Conservation (phyloP, 495 filamentous ascomycete species). For the Geopyxis carbonaria region DNA sequence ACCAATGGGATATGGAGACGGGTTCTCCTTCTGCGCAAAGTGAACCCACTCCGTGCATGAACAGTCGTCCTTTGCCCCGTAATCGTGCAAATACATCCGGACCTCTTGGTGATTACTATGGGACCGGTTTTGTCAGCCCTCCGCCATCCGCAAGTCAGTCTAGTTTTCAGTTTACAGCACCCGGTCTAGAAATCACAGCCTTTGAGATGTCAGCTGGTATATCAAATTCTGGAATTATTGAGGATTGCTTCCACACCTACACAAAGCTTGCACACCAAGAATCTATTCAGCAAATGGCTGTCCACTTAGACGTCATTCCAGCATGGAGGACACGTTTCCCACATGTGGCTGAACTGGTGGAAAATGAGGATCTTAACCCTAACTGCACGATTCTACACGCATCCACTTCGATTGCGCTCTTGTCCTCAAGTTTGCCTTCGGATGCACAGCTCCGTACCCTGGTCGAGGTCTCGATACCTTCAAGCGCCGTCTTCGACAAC, state of each 20-base stretch:
- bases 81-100: constrained; percentile 1
- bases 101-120: background rate
- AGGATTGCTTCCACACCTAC: constrained; percentile 22
- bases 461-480: constrained; percentile 15
- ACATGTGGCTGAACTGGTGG: constrained; percentile 15
- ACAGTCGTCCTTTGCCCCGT: background rate
- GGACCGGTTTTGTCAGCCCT: background rate
- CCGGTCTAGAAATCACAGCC: constrained; percentile 12
- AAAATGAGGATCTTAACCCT: constrained; percentile 4
- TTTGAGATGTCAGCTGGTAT: constrained; percentile 22
- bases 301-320: constrained; percentile 14
- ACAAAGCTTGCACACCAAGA: constrained; percentile 16
- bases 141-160: background rate
- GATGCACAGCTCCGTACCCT: constrained; percentile 20
- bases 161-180: background rate
- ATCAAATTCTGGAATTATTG: constrained; percentile 9
- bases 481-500: constrained; percentile 7
- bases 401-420: constrained; percentile 15
- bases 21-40: constrained; percentile 2
- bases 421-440: constrained; percentile 14
- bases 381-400: constrained; percentile 19
- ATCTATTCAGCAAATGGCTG: constrained; percentile 1
- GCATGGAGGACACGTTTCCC: constrained; percentile 21
- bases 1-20: background rate
- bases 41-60: constrained; percentile 9